These are phyloP conservation scores for Acacia melanoxylon DNA, from an alignment of 306 rosid species.

Conservation along the genomic window DNA sequence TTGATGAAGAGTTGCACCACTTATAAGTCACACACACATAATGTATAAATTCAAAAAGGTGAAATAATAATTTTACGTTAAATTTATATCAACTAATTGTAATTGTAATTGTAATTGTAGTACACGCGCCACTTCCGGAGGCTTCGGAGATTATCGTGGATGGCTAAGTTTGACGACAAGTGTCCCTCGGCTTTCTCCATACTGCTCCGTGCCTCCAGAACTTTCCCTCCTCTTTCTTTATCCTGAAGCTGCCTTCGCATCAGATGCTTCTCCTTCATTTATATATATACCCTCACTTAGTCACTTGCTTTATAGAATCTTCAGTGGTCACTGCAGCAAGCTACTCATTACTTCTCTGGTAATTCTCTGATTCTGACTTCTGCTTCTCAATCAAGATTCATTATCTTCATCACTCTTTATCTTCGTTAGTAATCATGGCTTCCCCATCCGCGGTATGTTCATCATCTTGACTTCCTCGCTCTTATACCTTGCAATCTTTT, in stretches of 20 bases:
- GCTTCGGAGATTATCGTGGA: neutral
- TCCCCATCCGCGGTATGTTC: conserved; percentile 44
- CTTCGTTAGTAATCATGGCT: conserved; percentile 35
- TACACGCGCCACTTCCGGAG: conserved; percentile 4
- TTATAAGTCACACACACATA: too few relatives aligned
- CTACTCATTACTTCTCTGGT: neutral
- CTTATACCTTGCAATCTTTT: neutral
- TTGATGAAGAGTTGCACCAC: too few relatives aligned
- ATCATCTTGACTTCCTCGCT: neutral
- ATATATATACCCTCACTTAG: neutral
- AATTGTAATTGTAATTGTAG: too few relatives aligned
- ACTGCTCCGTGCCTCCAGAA: conserved; percentile 18
- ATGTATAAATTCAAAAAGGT: too few relatives aligned
- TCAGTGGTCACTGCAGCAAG: neutral
- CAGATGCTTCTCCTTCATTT: neutral
- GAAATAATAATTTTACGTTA: too few relatives aligned
- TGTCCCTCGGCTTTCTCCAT: neutral
- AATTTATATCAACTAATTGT: too few relatives aligned
- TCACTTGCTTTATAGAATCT: neutral
- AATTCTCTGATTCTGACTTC: neutral
- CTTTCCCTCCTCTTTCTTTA: neutral
- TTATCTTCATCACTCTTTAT: neutral
- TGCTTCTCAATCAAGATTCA: neutral
- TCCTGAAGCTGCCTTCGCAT: neutral
- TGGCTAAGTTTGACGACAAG: neutral